Evolutionary conservation across 2,329 filamentous ascomycete genomes (phyloP).

Genomic region (Hypoxylon sp.): DNA sequence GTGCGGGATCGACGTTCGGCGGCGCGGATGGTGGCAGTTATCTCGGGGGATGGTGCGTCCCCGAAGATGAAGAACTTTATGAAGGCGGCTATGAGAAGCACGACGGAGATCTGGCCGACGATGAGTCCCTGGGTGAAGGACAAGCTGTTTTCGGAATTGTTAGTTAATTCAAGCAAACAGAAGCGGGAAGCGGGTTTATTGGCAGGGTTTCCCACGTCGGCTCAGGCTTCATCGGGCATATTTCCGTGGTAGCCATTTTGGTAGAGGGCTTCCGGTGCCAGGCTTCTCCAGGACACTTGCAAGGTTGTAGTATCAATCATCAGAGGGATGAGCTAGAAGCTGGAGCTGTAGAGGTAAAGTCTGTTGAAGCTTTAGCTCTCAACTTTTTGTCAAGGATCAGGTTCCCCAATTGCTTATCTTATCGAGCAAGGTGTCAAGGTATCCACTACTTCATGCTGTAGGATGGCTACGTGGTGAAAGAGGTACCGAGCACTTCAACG

Average conservation of each 20-base stretch:
- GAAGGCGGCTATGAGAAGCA: constrained; percentile 90
- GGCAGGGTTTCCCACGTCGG: constrained; percentile 47
- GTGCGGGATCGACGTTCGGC: constrained; percentile 79
- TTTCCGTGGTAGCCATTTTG: constrained; percentile 46
- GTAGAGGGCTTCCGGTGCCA: constrained; percentile 27
- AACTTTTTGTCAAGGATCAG: constrained; percentile 22
- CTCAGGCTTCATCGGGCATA: constrained; percentile 52
- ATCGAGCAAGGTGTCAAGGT: constrained; percentile 36
- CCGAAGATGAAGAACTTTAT: constrained; percentile 99
- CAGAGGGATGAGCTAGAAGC: constrained; percentile 15
- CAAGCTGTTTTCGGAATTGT: constrained; percentile 64
- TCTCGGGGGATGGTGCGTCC: constrained; percentile 86
- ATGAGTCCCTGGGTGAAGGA: constrained; percentile 96
- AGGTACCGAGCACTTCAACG: constrained; percentile 42
- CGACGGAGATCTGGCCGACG: constrained; percentile 91
- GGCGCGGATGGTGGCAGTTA: constrained; percentile 79
- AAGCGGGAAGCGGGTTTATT: constrained; percentile 18
- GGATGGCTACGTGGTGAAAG: neutral
- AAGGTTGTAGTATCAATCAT: constrained; percentile 11
- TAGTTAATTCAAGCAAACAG: constrained; percentile 32
- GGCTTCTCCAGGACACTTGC: constrained; percentile 13
- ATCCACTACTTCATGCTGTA: constrained; percentile 14
- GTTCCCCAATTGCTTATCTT: constrained; percentile 45
- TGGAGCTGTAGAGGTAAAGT: neutral
- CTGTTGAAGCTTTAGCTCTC: constrained; percentile 14